Conservation (phyloP, 2,329 filamentous ascomycete genomes). For the Pseudogymnoascus sp. region DNA sequence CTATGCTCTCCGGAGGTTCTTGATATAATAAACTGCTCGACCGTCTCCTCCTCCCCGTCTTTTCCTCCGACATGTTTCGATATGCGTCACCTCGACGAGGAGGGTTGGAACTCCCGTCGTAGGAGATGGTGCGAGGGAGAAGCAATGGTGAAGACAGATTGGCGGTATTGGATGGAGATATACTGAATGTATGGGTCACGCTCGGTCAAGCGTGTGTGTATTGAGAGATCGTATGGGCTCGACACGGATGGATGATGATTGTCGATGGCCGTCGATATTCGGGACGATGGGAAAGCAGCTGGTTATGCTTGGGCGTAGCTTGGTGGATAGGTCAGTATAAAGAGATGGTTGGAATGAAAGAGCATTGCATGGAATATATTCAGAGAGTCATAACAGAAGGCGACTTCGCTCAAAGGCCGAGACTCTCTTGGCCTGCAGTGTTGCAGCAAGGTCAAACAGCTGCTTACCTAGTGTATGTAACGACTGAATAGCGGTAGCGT, state of each 20-base stretch:
- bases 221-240: background rate
- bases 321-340: background rate
- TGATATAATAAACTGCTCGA: slow-evolving; percentile 98
- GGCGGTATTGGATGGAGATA: slow-evolving; percentile 60
- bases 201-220: background rate
- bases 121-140: slow-evolving; percentile 82
- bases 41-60: slow-evolving; percentile 72
- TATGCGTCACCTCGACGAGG: slow-evolving; percentile 47
- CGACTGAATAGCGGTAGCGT: slow-evolving; percentile 4
- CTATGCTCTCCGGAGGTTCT: slow-evolving; percentile 90
- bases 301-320: slow-evolving; percentile 1
- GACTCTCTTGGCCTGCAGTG: background rate
- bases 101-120: slow-evolving; percentile 71
- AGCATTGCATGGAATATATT: background rate
- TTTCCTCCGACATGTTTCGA: slow-evolving; percentile 50
- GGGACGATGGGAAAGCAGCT: background rate
- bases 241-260: background rate
- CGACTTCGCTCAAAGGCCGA: background rate
- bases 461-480: slow-evolving; percentile 5
- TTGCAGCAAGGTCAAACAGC: slow-evolving; percentile 3
- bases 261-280: background rate
- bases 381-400: background rate
- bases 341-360: background rate
- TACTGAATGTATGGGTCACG: slow-evolving; percentile 21
- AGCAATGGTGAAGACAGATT: slow-evolving; percentile 90